Conservation (phyloP, 108 stramenopile genomes). For the Phaeodactylum tricornutum region DNA sequence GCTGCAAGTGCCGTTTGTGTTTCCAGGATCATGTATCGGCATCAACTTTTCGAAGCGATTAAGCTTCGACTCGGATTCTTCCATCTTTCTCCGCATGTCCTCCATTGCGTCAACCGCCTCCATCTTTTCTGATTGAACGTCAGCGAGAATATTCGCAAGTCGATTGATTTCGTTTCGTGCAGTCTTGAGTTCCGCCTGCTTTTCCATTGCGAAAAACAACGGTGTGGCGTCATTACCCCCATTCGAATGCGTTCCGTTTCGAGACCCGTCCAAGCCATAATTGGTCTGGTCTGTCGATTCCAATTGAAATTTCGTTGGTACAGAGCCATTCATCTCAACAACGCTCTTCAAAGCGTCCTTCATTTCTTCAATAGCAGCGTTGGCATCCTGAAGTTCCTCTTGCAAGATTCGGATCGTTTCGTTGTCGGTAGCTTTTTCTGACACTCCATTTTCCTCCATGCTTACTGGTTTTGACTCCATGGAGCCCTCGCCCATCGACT, state of each 20-base stretch:
- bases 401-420: conserved; percentile 72
- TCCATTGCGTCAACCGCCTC: conserved; percentile 68
- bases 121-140: conserved; percentile 60
- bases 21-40: neutral
- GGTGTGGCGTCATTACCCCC: too few relatives aligned
- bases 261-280: too few relatives aligned
- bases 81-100: conserved; percentile 53
- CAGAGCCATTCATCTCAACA: too few relatives aligned
- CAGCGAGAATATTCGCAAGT: conserved; percentile 62
- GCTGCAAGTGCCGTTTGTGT: neutral
- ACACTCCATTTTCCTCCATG: neutral
- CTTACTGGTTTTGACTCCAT: neutral
- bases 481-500: neutral
- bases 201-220: conserved; percentile 83
- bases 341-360: conserved; percentile 66
- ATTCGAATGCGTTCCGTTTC: conserved; percentile 17
- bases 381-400: conserved; percentile 66
- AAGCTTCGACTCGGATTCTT: conserved; percentile 54
- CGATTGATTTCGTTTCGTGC: conserved; percentile 78
- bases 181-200: conserved; percentile 78
- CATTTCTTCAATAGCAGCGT: conserved; percentile 64
- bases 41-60: conserved; percentile 48
- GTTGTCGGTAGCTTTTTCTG: conserved; percentile 10
- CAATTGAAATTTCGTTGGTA: too few relatives aligned
- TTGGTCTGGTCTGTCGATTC: too few relatives aligned